Percentiles rank a stretch among this genome's conserved stretches.
Evolutionary conservation across 179 eudicot genomes (phyloP).

Genomic region (Beta corolliflora): DNA sequence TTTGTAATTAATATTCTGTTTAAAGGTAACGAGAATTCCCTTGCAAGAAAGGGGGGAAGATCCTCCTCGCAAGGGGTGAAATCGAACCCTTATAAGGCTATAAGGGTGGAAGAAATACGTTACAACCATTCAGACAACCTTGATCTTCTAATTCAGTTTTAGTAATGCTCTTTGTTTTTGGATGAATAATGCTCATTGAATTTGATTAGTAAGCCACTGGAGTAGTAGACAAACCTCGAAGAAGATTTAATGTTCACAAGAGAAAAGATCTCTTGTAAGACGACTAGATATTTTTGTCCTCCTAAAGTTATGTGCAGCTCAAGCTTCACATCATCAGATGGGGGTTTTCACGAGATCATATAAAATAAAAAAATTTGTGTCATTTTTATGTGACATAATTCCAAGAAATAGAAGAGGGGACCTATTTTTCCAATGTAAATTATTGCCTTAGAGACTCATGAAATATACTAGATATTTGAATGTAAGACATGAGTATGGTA

Average conservation of each 20-base stretch:
- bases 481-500: not conserved
- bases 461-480: not conserved
- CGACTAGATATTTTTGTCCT: not conserved
- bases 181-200: too few species aligned
- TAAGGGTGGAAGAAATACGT: too few species aligned
- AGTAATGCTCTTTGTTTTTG: too few species aligned
- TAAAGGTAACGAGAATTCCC: too few species aligned
- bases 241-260: not conserved
- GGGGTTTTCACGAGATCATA: not conserved
- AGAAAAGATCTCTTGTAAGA: not conserved
- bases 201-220: too few species aligned
- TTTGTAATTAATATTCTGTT: too few species aligned
- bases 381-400: not conserved
- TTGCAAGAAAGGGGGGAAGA: too few species aligned
- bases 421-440: not conserved
- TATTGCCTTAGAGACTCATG: not conserved
- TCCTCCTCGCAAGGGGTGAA: too few species aligned
- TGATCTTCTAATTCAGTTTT: too few species aligned
- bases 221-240: too few species aligned
- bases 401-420: not conserved
- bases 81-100: too few species aligned
- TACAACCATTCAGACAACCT: too few species aligned
- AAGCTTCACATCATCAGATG: constrained; percentile 8
- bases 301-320: not conserved
- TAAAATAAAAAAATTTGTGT: not conserved